phyloP scores from a whole-genome alignment of 139 green algal genomes.

The Gonium pectorale region DNA sequence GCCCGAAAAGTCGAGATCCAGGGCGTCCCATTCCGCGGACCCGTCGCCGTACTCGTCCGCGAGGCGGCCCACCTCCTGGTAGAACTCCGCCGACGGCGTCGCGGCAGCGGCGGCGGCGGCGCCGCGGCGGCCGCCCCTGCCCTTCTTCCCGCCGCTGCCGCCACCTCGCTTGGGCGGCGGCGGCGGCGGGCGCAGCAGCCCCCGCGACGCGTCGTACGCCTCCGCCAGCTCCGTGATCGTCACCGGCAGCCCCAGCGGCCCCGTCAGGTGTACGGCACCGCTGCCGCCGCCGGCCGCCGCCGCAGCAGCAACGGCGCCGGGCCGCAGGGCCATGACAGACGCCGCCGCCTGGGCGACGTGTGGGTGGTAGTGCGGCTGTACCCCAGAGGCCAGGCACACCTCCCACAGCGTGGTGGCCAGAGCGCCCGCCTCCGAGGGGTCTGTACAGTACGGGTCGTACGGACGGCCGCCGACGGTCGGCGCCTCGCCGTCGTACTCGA shows the following conservation, averaged over 20 bases:
- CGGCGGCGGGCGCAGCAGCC: slow-evolving; percentile 68
- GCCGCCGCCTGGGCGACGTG: slow-evolving; percentile 56
- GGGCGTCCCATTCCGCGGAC: neutral
- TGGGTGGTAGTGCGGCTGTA: slow-evolving; percentile 64
- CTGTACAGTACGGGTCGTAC: slow-evolving; percentile 54
- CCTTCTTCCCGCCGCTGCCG: neutral
- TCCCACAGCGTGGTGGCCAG: slow-evolving; percentile 69
- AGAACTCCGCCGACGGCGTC: slow-evolving; percentile 14
- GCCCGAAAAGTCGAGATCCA: neutral
- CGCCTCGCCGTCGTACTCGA: slow-evolving; percentile 79
- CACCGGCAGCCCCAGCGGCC: slow-evolving; percentile 33
- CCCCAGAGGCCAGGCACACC: slow-evolving; percentile 48
- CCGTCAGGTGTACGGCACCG: slow-evolving; percentile 27
- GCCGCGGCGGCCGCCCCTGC: neutral
- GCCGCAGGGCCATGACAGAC: slow-evolving; percentile 10
- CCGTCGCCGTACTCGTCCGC: slow-evolving; percentile 12
- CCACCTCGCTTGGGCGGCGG: slow-evolving; percentile 21
- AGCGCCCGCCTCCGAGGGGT: slow-evolving; percentile 66
- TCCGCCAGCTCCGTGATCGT: slow-evolving; percentile 60
- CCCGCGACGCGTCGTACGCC: slow-evolving; percentile 55
- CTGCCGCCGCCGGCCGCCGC: neutral
- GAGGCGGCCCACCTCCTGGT: neutral
- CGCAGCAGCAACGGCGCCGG: neutral
- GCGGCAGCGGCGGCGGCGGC: neutral
- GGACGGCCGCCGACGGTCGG: slow-evolving; percentile 56